A percentile compares a stretch with the other conserved stretches of the same genome.
These are phyloP conservation scores for Penicillium sclerotiorum DNA, from an alignment of 2,329 filamentous ascomycete genomes.

Conservation along the genomic window DNA sequence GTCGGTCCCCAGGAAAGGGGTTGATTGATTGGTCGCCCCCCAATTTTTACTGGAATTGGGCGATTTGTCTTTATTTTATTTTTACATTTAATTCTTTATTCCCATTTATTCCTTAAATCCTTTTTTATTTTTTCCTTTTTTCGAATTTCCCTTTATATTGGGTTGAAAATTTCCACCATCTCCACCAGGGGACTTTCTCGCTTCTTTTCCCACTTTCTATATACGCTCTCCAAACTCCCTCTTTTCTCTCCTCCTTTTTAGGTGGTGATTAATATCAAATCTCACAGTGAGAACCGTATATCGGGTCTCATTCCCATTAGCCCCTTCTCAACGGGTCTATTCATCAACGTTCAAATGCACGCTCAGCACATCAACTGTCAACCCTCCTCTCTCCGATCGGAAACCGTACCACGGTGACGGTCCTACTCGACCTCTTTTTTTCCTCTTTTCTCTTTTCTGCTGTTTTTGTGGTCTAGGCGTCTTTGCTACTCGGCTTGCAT, in stretches of 20 bases:
- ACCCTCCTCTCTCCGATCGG: conserved; percentile 44
- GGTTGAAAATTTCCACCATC: no score
- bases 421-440: conserved; percentile 30
- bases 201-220: conserved; percentile 1
- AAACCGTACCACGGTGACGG: conserved; percentile 49
- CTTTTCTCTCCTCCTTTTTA: neutral
- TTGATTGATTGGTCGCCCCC: conserved; percentile 1
- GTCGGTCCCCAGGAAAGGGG: neutral
- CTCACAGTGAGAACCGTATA: neutral
- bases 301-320: neutral
- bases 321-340: conserved; percentile 23
- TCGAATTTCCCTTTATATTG: no score
- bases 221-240: neutral
- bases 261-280: neutral
- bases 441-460: conserved; percentile 17
- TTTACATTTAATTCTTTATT: conserved; percentile 2
- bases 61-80: no score
- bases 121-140: conserved; percentile 4
- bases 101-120: conserved; percentile 15
- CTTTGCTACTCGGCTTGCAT: conserved; percentile 33
- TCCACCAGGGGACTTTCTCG: neutral
- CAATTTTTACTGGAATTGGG: no score
- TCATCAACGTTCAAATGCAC: conserved; percentile 49
- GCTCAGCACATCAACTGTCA: conserved; percentile 40
- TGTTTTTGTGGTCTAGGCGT: conserved; percentile 38